These are phyloP conservation scores for Pseudonitzschia multiseries DNA, from an alignment of 108 stramenopile genomes.

Conservation along the genomic window DNA sequence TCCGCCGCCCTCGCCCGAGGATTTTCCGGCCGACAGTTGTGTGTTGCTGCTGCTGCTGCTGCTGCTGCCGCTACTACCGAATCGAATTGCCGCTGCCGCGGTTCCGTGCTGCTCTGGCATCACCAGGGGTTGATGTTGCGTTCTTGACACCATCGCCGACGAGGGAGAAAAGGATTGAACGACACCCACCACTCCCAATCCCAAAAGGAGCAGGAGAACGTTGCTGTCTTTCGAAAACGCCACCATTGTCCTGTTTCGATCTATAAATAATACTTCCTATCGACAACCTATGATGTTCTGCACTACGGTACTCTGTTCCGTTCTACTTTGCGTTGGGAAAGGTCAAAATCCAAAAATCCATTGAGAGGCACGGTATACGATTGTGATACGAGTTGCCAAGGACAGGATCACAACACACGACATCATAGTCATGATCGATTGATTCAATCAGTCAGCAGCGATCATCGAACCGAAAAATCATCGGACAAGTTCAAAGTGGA, in stretches of 20 bases:
- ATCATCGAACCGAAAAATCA: background rate
- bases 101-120: background rate
- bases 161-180: constrained; percentile 1
- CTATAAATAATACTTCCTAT: background rate
- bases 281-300: no score
- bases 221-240: background rate
- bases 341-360: background rate
- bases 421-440: background rate
- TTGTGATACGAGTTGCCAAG: background rate
- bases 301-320: no score
- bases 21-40: background rate
- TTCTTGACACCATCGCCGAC: background rate
- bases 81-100: background rate
- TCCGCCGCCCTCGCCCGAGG: constrained; percentile 5
- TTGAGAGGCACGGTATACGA: background rate
- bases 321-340: background rate
- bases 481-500: constrained; percentile 5
- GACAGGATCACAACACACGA: no score
- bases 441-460: background rate
- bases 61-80: background rate
- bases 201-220: background rate
- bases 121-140: background rate
- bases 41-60: background rate
- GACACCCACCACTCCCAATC: background rate
- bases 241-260: background rate